Evolutionary conservation across 495 filamentous ascomycete genomes (phyloP).

Genomic region (Chlorociboria aeruginascens): DNA sequence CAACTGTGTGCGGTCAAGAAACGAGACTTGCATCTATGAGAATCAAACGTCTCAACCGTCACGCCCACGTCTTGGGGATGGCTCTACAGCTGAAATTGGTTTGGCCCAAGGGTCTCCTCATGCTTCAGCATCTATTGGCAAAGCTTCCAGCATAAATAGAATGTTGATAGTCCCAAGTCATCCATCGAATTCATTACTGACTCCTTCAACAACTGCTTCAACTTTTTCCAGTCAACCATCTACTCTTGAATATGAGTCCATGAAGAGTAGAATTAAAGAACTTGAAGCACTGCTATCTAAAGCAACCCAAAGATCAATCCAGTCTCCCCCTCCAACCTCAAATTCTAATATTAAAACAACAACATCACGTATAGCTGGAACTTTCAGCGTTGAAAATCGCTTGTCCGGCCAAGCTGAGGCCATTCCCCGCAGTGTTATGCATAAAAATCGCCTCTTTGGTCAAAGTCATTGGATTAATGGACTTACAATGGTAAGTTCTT

Average conservation of each 20-base stretch:
- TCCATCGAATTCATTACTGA: slow-evolving; percentile 8
- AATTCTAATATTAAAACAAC: slow-evolving; percentile 17
- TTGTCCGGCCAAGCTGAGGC: slow-evolving; percentile 5
- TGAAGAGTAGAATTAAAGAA: slow-evolving; percentile 27
- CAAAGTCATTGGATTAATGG: slow-evolving; percentile 42
- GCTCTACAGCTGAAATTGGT: background rate
- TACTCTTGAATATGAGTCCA: slow-evolving; percentile 24
- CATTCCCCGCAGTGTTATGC: slow-evolving; percentile 23
- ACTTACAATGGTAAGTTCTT: slow-evolving; percentile 26
- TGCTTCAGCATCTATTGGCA: too few relatives aligned
- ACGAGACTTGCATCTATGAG: slow-evolving; percentile 30
- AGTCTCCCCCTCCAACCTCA: slow-evolving; percentile 10
- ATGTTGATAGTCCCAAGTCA: slow-evolving; percentile 3
- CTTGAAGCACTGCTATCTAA: slow-evolving; percentile 35
- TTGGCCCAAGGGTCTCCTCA: too few relatives aligned
- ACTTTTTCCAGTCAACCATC: slow-evolving; percentile 23
- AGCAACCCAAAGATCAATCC: background rate
- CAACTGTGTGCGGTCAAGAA: slow-evolving; percentile 36
- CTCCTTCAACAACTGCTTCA: slow-evolving; percentile 20
- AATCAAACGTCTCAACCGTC: slow-evolving; percentile 13
- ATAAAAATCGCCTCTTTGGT: slow-evolving; percentile 39
- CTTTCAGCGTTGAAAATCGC: background rate
- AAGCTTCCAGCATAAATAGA: background rate
- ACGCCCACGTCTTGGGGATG: slow-evolving; percentile 5
- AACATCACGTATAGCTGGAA: background rate